Conservation (phyloP, 208 protist genomes). For the Entamoeba dispar region DNA sequence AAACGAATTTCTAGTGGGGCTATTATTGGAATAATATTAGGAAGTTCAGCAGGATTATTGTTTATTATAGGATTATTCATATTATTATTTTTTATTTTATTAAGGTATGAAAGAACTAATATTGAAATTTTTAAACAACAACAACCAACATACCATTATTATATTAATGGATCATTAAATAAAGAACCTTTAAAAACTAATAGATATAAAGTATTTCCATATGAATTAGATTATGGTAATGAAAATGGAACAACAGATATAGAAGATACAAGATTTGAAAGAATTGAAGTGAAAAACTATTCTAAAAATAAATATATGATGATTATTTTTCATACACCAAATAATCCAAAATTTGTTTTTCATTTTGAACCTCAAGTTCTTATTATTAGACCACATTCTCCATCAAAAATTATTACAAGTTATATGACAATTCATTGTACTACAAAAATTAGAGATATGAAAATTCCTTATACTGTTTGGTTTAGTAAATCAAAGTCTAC, state of each 20-base stretch:
- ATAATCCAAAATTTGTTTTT: neutral
- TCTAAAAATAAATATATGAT: neutral
- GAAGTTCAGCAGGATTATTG: neutral
- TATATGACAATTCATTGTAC: neutral
- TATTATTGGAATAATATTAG: neutral
- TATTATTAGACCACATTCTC: neutral
- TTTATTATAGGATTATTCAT: neutral
- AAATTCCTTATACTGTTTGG: neutral
- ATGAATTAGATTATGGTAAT: neutral
- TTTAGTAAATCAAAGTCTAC: neutral
- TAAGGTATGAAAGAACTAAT: neutral
- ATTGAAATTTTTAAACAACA: neutral
- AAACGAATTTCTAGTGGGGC: neutral
- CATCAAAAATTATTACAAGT: neutral
- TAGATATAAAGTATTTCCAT: neutral
- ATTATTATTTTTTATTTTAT: neutral
- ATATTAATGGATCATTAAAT: neutral
- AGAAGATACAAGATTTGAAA: neutral
- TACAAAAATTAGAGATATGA: neutral
- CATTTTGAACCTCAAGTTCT: neutral
- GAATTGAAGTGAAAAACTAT: neutral
- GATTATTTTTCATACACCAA: neutral
- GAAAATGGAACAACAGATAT: neutral
- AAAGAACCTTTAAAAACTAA: neutral
- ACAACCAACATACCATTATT: neutral